Conservation (phyloP, 2,329 filamentous ascomycete genomes). For the Hypoxylon rubiginosum region DNA sequence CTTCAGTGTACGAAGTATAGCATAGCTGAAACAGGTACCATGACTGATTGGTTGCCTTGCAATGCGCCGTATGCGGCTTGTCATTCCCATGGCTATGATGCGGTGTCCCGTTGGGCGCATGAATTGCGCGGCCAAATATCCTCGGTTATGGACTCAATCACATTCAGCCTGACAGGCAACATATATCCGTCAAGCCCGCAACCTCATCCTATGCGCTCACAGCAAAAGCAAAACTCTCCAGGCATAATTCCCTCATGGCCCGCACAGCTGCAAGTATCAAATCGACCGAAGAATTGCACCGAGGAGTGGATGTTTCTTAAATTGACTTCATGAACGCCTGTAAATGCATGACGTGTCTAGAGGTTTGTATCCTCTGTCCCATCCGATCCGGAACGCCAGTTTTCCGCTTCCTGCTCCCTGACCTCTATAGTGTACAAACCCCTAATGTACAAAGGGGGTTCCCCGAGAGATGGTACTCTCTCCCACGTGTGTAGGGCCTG, state of each 20-base stretch:
- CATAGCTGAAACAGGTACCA: constrained; percentile 27
- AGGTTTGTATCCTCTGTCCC: constrained; percentile 25
- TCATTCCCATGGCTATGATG: constrained; percentile 11
- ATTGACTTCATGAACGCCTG: constrained; percentile 33
- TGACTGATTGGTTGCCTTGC: constrained; percentile 36
- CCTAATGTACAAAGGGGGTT: constrained; percentile 7
- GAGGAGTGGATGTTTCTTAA: constrained; percentile 39
- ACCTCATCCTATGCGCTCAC: constrained; percentile 2
- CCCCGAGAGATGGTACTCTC: constrained; percentile 1
- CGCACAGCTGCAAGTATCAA: constrained; percentile 24
- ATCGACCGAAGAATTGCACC: constrained; percentile 38
- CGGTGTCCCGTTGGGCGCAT: constrained; percentile 30
- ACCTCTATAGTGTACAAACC: constrained; percentile 33
- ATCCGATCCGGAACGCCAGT: constrained; percentile 39
- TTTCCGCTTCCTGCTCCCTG: constrained; percentile 25
- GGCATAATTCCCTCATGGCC: constrained; percentile 31
- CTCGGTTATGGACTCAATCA: constrained; percentile 28
- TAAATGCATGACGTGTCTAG: constrained; percentile 30
- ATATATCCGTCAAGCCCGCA: constrained; percentile 35
- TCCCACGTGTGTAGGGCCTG: neutral
- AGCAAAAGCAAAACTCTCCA: constrained; percentile 4
- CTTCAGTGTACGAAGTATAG: constrained; percentile 9
- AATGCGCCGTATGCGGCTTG: constrained; percentile 6
- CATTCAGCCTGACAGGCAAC: constrained; percentile 37
- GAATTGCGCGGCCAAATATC: constrained; percentile 25